phyloP scores from a whole-genome alignment of 352 stramenopile genomes.

The Globisporangium emineosum region DNA sequence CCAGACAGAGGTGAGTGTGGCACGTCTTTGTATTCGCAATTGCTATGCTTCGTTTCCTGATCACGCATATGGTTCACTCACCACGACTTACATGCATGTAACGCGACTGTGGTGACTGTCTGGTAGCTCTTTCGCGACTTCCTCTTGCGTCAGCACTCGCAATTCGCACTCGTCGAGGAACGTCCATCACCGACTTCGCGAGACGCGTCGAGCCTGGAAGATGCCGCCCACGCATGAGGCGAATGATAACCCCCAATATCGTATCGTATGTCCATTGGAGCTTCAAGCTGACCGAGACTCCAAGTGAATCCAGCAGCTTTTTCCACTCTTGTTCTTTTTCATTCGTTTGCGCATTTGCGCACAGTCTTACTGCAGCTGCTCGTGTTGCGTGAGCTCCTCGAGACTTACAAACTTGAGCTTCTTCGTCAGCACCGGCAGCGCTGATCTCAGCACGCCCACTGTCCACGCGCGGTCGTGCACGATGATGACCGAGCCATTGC shows the following conservation, averaged over 20 bases:
- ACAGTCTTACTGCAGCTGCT: slow-evolving; percentile 8
- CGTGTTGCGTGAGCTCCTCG: slow-evolving; percentile 45
- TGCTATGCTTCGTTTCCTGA: neutral
- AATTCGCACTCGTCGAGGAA: slow-evolving; percentile 27
- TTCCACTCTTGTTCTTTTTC: neutral
- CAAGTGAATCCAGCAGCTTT: neutral
- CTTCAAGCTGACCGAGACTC: too few species aligned
- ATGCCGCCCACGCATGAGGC: neutral
- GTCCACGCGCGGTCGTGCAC: slow-evolving; percentile 84
- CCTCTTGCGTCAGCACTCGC: slow-evolving; percentile 43
- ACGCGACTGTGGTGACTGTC: neutral
- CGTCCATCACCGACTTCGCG: neutral
- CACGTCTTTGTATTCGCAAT: neutral
- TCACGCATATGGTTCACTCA: neutral
- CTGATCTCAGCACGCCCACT: slow-evolving; percentile 58
- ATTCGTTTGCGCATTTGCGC: neutral
- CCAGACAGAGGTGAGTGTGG: slow-evolving; percentile 48
- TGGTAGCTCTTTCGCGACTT: slow-evolving; percentile 57
- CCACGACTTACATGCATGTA: neutral
- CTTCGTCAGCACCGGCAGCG: slow-evolving; percentile 46
- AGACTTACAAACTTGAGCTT: slow-evolving; percentile 70
- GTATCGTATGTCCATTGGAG: neutral
- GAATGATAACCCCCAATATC: too few species aligned
- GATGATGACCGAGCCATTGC: slow-evolving; percentile 76
- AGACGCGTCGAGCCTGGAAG: neutral